phyloP scores from a whole-genome alignment of 345 rosid genomes.

The Hibiscus tridactylites region DNA sequence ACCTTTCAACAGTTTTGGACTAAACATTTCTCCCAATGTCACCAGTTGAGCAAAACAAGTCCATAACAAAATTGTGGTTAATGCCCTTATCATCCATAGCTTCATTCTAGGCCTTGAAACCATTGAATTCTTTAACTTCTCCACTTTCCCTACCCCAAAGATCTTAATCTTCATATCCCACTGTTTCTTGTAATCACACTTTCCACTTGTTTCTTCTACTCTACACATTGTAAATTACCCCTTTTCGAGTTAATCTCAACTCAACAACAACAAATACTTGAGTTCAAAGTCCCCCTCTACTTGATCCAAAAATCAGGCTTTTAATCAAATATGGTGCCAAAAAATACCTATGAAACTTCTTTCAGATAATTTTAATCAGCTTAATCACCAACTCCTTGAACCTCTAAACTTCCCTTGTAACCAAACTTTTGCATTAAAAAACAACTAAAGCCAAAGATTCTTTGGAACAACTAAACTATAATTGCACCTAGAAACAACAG shows the following conservation, averaged over 20 bases:
- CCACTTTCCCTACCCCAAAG: constrained; percentile 50
- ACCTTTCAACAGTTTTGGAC: constrained; percentile 66
- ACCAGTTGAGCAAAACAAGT: constrained; percentile 66
- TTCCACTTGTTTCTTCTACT: constrained; percentile 29
- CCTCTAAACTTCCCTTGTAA: constrained; percentile 20
- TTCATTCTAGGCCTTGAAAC: constrained; percentile 61
- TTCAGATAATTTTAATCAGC: constrained; percentile 14
- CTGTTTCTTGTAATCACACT: constrained; percentile 34
- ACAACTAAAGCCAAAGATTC: constrained; percentile 8
- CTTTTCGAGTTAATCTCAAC: not conserved
- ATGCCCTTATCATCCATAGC: constrained; percentile 68
- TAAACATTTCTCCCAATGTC: constrained; percentile 77
- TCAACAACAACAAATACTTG: not conserved
- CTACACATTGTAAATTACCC: constrained; percentile 33
- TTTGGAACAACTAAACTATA: not conserved
- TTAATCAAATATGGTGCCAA: constrained; percentile 10
- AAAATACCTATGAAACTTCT: constrained; percentile 2
- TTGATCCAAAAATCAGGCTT: constrained; percentile 9
- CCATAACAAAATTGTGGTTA: constrained; percentile 60
- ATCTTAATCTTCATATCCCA: constrained; percentile 49
- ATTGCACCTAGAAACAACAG: not conserved
- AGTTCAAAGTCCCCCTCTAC: not conserved
- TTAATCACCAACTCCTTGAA: constrained; percentile 11
- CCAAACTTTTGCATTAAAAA: constrained; percentile 18
- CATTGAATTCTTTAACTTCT: constrained; percentile 39